Conservation (phyloP, 345 rosid genomes). For the Salix purpurea region DNA sequence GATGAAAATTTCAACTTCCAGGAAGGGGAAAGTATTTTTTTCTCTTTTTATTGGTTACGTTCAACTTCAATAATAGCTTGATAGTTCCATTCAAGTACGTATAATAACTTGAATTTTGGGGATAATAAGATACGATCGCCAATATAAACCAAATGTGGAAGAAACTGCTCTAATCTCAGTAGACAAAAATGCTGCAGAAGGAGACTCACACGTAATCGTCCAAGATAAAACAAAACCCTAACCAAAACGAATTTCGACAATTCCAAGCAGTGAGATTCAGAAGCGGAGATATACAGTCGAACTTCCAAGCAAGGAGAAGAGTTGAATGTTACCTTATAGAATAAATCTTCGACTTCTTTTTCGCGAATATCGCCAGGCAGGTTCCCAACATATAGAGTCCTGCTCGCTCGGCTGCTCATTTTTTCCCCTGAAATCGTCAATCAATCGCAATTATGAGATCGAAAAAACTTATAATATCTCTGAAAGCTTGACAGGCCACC, state of each 20-base stretch:
- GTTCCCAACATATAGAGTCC: slow-evolving; percentile 92
- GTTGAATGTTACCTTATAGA: slow-evolving; percentile 55
- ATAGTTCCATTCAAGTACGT: too few relatives aligned
- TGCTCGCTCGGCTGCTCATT: slow-evolving; percentile 80
- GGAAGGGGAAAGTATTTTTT: too few relatives aligned
- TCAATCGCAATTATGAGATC: neutral
- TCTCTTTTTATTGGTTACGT: too few relatives aligned
- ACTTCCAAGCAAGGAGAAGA: neutral
- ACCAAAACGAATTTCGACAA: neutral
- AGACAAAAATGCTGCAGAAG: too few relatives aligned
- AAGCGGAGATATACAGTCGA: neutral
- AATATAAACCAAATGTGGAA: too few relatives aligned
- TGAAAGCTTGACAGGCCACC: neutral
- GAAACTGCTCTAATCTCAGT: too few relatives aligned
- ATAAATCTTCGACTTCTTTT: slow-evolving; percentile 88
- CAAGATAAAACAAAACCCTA: neutral
- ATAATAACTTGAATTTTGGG: too few relatives aligned
- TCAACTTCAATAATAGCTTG: too few relatives aligned
- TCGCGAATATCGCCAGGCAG: slow-evolving; percentile 86
- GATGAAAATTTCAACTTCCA: too few relatives aligned
- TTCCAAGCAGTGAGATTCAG: neutral
- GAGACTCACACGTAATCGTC: neutral
- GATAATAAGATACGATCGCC: too few relatives aligned
- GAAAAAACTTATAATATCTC: neutral
- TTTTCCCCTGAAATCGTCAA: slow-evolving; percentile 23